phyloP scores from a whole-genome alignment of 139 green algal species.

The Choricystis sp. region DNA sequence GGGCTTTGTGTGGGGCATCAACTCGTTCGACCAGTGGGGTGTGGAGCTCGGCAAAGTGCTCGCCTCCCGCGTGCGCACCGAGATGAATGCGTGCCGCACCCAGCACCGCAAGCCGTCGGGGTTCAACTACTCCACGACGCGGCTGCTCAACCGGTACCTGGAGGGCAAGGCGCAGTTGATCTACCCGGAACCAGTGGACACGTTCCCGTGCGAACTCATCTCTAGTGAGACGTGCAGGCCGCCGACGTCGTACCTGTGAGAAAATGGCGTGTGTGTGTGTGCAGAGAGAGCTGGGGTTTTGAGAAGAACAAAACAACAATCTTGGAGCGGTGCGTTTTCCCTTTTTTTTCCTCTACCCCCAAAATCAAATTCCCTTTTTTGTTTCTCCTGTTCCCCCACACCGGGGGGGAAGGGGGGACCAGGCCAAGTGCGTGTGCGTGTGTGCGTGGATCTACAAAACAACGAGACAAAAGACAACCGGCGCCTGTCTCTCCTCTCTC shows the following conservation, averaged over 20 bases:
- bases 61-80: conserved; percentile 32
- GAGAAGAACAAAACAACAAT: no score
- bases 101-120: conserved; percentile 58
- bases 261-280: not conserved
- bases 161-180: conserved; percentile 79
- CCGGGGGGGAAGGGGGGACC: no score
- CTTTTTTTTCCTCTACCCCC: no score
- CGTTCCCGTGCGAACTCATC: conserved; percentile 77
- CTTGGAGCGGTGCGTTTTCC: no score
- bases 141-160: conserved; percentile 84
- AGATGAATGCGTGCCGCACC: conserved; percentile 62
- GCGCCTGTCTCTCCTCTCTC: not conserved
- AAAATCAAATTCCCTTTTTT: no score
- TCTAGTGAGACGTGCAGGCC: conserved; percentile 12
- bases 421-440: not conserved
- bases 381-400: no score
- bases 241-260: not conserved
- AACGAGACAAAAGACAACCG: no score
- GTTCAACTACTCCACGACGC: conserved; percentile 83
- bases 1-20: conserved; percentile 97
- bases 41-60: conserved; percentile 98
- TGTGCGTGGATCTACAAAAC: not conserved
- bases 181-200: conserved; percentile 76
- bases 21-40: conserved; percentile 99
- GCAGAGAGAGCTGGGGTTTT: not conserved